Conservation (phyloP, 1,284 basidiomycete genomes). For the Sutorius eximius region DNA sequence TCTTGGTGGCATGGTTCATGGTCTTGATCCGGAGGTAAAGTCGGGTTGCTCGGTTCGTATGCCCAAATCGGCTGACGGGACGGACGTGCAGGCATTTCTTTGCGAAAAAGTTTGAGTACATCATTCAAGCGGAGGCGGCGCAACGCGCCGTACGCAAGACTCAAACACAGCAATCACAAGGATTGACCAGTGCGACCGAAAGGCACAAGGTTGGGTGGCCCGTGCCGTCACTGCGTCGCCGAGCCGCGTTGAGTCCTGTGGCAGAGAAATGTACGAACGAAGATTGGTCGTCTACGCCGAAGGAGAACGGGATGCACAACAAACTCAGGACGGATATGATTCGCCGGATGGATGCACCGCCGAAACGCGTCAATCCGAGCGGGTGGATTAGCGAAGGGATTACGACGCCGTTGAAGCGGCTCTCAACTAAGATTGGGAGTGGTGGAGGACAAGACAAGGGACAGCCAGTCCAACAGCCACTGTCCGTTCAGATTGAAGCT, state of each 20-base stretch:
- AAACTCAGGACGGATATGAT: conserved; percentile 83
- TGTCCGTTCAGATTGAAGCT: conserved; percentile 3
- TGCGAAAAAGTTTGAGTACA: conserved; percentile 67
- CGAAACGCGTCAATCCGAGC: conserved; percentile 82
- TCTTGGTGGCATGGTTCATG: conserved; percentile 71
- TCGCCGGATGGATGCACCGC: conserved; percentile 74
- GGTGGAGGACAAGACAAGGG: conserved; percentile 3
- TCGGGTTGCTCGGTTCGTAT: neutral
- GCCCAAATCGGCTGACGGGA: neutral
- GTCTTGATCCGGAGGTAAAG: conserved; percentile 64
- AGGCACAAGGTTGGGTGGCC: conserved; percentile 33
- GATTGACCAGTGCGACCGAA: conserved; percentile 18
- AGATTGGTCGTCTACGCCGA: conserved; percentile 15
- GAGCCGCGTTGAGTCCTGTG: conserved; percentile 19
- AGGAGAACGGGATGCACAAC: conserved; percentile 25
- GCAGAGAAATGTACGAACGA: conserved; percentile 25
- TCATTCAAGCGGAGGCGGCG: conserved; percentile 54
- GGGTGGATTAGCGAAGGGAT: conserved; percentile 62
- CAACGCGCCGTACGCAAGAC: conserved; percentile 23
- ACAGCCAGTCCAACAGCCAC: neutral
- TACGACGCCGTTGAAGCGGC: conserved; percentile 20
- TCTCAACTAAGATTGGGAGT: conserved; percentile 10
- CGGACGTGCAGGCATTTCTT: conserved; percentile 65
- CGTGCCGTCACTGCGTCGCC: conserved; percentile 35
- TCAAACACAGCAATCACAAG: conserved; percentile 5